Conservation (phyloP, 108 stramenopile species). For the Nitzschia sp. region DNA sequence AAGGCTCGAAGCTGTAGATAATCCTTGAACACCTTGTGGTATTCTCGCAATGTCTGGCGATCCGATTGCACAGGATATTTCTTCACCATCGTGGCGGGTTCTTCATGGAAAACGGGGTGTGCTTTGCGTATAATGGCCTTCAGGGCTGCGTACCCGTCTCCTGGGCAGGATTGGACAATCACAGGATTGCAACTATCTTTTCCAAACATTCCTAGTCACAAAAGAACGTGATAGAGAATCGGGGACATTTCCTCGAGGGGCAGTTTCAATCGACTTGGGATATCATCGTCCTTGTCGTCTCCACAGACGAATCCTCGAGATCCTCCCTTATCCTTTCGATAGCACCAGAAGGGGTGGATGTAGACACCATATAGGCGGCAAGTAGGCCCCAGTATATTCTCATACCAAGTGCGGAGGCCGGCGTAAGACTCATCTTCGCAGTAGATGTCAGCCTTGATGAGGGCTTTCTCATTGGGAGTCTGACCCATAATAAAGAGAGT, state of each 20-base stretch:
- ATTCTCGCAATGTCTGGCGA: not conserved
- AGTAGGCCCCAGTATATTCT: not conserved
- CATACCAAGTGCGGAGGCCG: not conserved
- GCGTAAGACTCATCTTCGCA: not conserved
- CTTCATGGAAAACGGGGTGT: conserved; percentile 1
- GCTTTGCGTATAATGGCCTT: not conserved
- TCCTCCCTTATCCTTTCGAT: not conserved
- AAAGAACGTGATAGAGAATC: not conserved
- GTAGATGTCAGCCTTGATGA: not conserved
- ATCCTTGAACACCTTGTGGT: not conserved
- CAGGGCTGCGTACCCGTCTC: not conserved
- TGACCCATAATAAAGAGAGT: not conserved
- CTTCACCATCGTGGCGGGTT: conserved; percentile 1
- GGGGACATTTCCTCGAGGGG: not conserved
- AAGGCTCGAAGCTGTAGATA: conserved; percentile 5
- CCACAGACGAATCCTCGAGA: not conserved
- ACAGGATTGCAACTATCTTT: too few relatives aligned
- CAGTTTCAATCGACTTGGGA: not conserved
- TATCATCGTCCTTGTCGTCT: not conserved
- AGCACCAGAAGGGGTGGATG: conserved; percentile 2
- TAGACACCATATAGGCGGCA: conserved; percentile 4
- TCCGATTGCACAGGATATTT: not conserved
- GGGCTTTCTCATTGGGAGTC: not conserved
- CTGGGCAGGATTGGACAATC: not conserved
- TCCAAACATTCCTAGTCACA: not conserved